Percentiles rank a stretch among this genome's conserved stretches.
Evolutionary conservation across 2,329 filamentous ascomycete species (phyloP).

Genomic region (Verticillium alfalfae): DNA sequence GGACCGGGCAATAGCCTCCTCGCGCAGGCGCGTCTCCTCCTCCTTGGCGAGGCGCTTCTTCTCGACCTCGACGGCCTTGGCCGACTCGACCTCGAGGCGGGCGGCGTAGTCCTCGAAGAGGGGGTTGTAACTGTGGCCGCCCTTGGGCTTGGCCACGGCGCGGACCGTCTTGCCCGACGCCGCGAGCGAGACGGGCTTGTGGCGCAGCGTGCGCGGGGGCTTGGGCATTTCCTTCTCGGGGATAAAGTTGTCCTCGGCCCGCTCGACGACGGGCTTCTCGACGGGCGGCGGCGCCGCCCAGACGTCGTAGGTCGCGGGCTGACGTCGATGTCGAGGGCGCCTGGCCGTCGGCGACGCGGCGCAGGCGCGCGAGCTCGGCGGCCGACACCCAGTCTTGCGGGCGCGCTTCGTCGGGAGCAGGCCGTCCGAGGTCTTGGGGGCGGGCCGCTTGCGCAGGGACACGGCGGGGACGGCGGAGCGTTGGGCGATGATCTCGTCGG

Average conservation of each 20-base stretch:
- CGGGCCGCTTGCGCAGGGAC: constrained; percentile 68
- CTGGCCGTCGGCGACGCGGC: constrained; percentile 71
- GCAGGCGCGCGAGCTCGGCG: constrained; percentile 76
- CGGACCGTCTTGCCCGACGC: constrained; percentile 75
- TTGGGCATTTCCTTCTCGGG: constrained; percentile 60
- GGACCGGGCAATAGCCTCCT: constrained; percentile 63
- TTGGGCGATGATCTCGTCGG: constrained; percentile 84
- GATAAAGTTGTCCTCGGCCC: constrained; percentile 51
- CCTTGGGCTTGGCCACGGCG: constrained; percentile 71
- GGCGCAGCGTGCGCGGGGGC: constrained; percentile 68
- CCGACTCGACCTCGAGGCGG: constrained; percentile 67
- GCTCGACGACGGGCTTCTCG: constrained; percentile 25
- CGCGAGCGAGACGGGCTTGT: constrained; percentile 75
- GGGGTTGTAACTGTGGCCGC: constrained; percentile 90
- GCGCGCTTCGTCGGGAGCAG: constrained; percentile 69
- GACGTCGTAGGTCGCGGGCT: constrained; percentile 69
- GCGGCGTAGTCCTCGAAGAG: constrained; percentile 79
- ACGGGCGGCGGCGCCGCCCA: constrained; percentile 54
- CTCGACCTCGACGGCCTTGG: constrained; percentile 75
- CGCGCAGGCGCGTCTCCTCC: constrained; percentile 59
- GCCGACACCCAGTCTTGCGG: constrained; percentile 74
- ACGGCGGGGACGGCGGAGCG: constrained; percentile 80
- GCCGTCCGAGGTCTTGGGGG: constrained; percentile 63
- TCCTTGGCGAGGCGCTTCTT: constrained; percentile 64
- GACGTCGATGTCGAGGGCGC: constrained; percentile 50